These are phyloP conservation scores for Zychaea mexicana DNA, from an alignment of 371 early-diverging fungal genomes.

Conservation along the genomic window DNA sequence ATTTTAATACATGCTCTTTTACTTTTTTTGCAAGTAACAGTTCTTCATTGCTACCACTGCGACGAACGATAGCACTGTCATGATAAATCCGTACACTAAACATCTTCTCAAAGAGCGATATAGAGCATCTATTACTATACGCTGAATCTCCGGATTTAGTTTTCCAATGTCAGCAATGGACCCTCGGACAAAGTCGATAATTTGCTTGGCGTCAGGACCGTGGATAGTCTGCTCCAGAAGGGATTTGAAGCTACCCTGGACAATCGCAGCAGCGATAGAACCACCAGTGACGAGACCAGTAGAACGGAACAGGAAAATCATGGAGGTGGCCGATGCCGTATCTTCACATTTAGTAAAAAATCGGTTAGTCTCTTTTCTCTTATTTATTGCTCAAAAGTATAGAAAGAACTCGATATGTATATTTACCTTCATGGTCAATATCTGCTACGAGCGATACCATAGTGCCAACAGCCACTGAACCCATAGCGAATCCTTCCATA, in stretches of 20 bases:
- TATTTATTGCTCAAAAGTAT: neutral
- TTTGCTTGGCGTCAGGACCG: constrained; percentile 38
- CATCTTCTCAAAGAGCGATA: constrained; percentile 17
- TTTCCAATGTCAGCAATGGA: constrained; percentile 35
- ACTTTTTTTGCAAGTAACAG: neutral
- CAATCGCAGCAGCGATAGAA: constrained; percentile 38
- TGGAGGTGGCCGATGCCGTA: constrained; percentile 46
- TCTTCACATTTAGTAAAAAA: constrained; percentile 16
- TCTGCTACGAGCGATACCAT: constrained; percentile 52
- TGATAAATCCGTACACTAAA: constrained; percentile 22
- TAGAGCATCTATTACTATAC: constrained; percentile 19
- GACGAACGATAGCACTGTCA: constrained; percentile 22
- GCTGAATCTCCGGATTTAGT: constrained; percentile 28
- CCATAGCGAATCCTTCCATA: constrained; percentile 46
- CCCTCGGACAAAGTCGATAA: constrained; percentile 41
- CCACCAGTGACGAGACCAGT: constrained; percentile 48
- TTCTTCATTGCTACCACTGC: constrained; percentile 23
- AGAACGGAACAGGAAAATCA: constrained; percentile 51
- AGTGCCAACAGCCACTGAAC: constrained; percentile 41
- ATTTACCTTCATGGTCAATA: constrained; percentile 33
- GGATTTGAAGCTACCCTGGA: constrained; percentile 41
- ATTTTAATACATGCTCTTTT: neutral
- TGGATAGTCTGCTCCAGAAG: constrained; percentile 24
- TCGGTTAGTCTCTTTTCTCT: constrained; percentile 17
- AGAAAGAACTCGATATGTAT: neutral